A percentile compares a stretch with the other conserved stretches of the same genome.
phyloP scores from a whole-genome alignment of 225 moss, liverwort and hornwort genomes.

The Polytrichum formosum region DNA sequence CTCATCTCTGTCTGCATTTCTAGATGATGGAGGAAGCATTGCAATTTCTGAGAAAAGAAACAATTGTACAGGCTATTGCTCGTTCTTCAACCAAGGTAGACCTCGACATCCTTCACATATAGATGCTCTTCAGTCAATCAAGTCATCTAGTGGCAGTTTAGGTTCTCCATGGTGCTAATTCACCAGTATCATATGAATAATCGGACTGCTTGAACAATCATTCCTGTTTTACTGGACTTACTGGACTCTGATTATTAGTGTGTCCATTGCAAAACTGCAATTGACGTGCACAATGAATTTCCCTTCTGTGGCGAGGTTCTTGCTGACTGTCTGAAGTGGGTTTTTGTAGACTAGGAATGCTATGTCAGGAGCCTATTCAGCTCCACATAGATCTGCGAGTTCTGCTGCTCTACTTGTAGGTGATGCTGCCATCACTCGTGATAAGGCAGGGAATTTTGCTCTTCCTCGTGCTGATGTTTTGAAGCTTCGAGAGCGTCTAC shows the following conservation, averaged over 20 bases:
- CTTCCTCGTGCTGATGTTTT: constrained; percentile 67
- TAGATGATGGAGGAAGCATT: constrained; percentile 70
- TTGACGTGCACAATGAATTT: no score
- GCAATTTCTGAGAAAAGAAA: constrained; percentile 60
- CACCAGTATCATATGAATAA: no score
- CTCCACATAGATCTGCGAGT: constrained; percentile 65
- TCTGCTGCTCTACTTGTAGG: constrained; percentile 63
- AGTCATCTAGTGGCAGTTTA: no score
- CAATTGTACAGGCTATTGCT: constrained; percentile 64
- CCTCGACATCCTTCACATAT: neutral
- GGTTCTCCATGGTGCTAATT: no score
- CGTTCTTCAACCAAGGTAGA: constrained; percentile 62
- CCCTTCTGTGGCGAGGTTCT: no score
- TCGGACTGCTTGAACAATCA: no score
- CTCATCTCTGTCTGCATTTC: neutral
- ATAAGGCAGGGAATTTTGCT: constrained; percentile 68
- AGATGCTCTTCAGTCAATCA: no score
- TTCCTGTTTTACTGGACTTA: no score
- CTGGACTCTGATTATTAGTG: no score
- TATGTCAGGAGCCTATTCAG: constrained; percentile 65
- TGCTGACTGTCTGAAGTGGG: neutral
- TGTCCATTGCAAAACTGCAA: no score
- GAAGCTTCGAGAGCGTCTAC: constrained; percentile 58
- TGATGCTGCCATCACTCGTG: constrained; percentile 62
- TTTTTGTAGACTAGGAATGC: constrained; percentile 56